Percentiles rank a stretch among this genome's conserved stretches.
Evolutionary conservation across 208 protist genomes (phyloP).

Genomic region (Crithidia expoeki): DNA sequence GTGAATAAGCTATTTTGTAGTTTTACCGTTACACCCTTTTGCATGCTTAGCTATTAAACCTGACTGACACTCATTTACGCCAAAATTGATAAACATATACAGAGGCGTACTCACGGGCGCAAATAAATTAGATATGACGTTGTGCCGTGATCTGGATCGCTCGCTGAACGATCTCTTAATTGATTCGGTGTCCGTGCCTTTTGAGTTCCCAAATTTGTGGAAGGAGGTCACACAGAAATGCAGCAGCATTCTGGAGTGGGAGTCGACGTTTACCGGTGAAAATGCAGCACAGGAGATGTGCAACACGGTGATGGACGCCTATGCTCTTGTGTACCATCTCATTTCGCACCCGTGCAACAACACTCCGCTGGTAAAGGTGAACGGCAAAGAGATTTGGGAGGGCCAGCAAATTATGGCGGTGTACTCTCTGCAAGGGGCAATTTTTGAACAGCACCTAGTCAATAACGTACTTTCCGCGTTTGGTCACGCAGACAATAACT

Average conservation of each 20-base stretch:
- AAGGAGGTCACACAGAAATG: slow-evolving; percentile 36
- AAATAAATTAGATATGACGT: slow-evolving; percentile 10
- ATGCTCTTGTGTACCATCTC: slow-evolving; percentile 55
- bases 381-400: slow-evolving; percentile 32
- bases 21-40: no score
- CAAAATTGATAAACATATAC: not conserved
- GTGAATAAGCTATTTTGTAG: no score
- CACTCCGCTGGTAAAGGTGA: slow-evolving; percentile 30
- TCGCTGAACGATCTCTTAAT: slow-evolving; percentile 36
- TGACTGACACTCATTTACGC: no score
- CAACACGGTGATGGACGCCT: slow-evolving; percentile 36
- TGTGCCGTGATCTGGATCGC: slow-evolving; percentile 26
- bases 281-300: slow-evolving; percentile 34
- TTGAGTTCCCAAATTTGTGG: slow-evolving; percentile 44
- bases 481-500: not conserved
- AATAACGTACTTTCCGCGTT: slow-evolving; percentile 32
- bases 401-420: slow-evolving; percentile 44
- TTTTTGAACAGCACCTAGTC: slow-evolving; percentile 37
- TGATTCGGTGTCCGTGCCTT: slow-evolving; percentile 33
- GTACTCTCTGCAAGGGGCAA: slow-evolving; percentile 27
- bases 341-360: slow-evolving; percentile 51
- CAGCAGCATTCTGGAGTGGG: slow-evolving; percentile 39
- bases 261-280: slow-evolving; percentile 6
- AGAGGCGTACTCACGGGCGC: not conserved
- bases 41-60: no score